Conservation (phyloP, 2,329 filamentous ascomycete species). For the Colletotrichum noveboracense region DNA sequence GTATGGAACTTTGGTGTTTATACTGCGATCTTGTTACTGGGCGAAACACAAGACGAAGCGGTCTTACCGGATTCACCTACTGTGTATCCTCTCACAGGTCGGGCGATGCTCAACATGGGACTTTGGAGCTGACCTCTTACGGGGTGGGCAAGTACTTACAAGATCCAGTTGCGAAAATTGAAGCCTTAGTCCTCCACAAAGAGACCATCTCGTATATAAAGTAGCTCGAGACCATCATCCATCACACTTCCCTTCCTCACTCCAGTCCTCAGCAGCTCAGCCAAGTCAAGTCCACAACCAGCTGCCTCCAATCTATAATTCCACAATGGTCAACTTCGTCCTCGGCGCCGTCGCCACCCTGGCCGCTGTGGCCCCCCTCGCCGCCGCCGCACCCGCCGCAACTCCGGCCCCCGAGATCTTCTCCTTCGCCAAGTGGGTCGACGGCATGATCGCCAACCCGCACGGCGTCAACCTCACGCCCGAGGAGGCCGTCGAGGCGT, state of each 20-base stretch:
- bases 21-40: background rate
- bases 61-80: rapidly evolving
- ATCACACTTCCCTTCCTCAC: background rate
- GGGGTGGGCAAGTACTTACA: background rate
- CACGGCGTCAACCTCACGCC: constrained; percentile 4
- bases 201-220: background rate
- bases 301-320: background rate
- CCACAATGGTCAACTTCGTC: background rate
- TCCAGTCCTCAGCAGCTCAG: background rate
- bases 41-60: background rate
- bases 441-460: constrained; percentile 13
- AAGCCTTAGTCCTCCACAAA: background rate
- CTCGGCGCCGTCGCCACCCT: background rate
- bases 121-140: background rate
- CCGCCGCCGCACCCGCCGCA: background rate
- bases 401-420: background rate
- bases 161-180: background rate
- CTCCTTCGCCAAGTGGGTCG: constrained; percentile 14
- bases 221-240: background rate
- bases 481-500: constrained; percentile 2
- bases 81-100: background rate
- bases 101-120: background rate
- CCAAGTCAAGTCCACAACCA: background rate
- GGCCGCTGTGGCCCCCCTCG: background rate
- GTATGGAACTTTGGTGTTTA: background rate